Base-by-base conservation (phyloP, 2,329 filamentous ascomycete genomes). In the Pseudomassariella vexata region DNA sequence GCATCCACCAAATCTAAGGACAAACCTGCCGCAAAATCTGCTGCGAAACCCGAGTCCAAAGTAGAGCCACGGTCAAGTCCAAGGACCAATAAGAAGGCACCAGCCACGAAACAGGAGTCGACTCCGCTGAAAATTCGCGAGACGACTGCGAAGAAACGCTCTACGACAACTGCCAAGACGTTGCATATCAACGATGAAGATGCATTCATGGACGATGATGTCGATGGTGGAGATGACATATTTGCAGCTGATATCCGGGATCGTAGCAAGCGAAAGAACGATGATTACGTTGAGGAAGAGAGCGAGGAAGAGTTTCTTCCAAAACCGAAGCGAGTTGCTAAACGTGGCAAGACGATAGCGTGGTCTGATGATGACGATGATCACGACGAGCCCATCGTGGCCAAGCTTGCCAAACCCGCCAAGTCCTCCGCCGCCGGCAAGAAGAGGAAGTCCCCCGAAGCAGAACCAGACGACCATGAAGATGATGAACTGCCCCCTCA, bases 221-320 rank as follows among this genome's bases (percentile, higher is more conserved):
- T 73, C 6, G 76, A 85, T 26, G 80, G 75, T 3, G 82, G 76
- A n/a, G 83, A 87, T 42, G 89, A 95, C 46, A 88, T 95, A 14
- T 89, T 89, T 56, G 83, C 81, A 10, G 80, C 82, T 4, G 79
- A 85, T 42, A 73, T 71, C 20, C 82, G 79, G 51, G 73, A 72
- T 28, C 65, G 73, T 26, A 76, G 72, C 35, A 85, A 79, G 52
- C 69, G 74, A 29, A 82, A 78, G 47, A 79, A 79, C 24, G 85
- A 92, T 49, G 81, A 86, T 32, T 86, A 89, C 35, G 70, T 75
- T 37, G 82, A 83, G 38, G 82, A 83, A 37, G 76, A 77, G 14
- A 82, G 80, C 28, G 86, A 92, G 34, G 82, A 87, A 19, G 79
- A 86, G 28, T 51, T 75, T 17, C 56, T 72, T 8, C 70, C 80